These are phyloP conservation scores for Phytophthora multivora DNA, from an alignment of 352 stramenopile genomes.

Conservation along the genomic window DNA sequence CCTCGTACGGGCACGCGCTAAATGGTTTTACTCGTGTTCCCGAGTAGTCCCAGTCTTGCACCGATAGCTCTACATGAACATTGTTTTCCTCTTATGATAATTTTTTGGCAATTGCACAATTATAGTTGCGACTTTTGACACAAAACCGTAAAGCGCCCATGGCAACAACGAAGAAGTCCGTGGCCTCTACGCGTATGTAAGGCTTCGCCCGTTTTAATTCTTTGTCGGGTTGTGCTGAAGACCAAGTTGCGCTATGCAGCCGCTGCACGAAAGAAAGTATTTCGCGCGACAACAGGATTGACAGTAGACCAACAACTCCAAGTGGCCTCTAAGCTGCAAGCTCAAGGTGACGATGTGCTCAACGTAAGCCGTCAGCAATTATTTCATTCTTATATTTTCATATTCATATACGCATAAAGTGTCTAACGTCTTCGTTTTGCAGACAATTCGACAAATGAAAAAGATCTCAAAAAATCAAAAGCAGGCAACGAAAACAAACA, in stretches of 20 bases:
- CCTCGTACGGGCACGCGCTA: conserved; percentile 70
- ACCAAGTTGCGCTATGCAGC: no score
- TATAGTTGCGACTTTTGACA: conserved; percentile 21
- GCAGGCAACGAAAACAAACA: conserved; percentile 55
- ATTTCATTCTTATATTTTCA: no score
- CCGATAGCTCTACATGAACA: conserved; percentile 13
- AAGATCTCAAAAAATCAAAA: conserved; percentile 66
- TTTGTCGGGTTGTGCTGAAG: background rate
- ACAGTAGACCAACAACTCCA: conserved; percentile 70
- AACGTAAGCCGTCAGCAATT: no score
- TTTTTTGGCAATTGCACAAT: background rate
- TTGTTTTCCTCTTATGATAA: conserved; percentile 8
- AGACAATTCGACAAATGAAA: conserved; percentile 77
- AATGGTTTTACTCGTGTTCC: background rate
- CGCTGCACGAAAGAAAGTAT: conserved; percentile 56
- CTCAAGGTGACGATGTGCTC: conserved; percentile 54
- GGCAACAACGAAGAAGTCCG: conserved; percentile 9
- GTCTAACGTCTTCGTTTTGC: background rate
- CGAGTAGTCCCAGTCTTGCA: background rate
- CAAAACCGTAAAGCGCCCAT: background rate
- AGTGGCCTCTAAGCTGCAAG: conserved; percentile 54
- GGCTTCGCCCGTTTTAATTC: background rate
- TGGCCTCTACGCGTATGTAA: conserved; percentile 6
- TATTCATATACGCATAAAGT: no score
- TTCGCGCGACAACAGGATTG: conserved; percentile 66